Percentiles rank a stretch among this genome's conserved stretches.
phyloP scores from a whole-genome alignment of 1,139 yeast species.

The Yamadazyma epiphylla region DNA sequence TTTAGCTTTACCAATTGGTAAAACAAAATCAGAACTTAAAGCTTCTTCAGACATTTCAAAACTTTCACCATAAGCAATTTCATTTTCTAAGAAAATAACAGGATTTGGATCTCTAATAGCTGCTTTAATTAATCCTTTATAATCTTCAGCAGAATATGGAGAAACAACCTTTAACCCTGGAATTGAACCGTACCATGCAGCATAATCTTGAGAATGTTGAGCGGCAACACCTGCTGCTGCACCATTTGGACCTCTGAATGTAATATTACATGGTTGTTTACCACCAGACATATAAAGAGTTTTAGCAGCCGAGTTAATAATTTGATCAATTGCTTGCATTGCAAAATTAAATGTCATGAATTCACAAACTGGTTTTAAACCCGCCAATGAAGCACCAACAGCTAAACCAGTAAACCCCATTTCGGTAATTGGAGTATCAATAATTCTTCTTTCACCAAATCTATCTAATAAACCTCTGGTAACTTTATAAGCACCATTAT shows the following conservation, averaged over 20 bases:
- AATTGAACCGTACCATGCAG: slow-evolving; percentile 97
- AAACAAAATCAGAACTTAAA: slow-evolving; percentile 77
- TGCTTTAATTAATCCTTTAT: slow-evolving; percentile 92
- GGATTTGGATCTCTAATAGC: slow-evolving; percentile 99
- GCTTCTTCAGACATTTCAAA: slow-evolving; percentile 91
- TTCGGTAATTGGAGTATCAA: slow-evolving; percentile 98
- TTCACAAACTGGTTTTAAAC: slow-evolving; percentile 95
- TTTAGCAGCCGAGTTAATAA: slow-evolving; percentile 97
- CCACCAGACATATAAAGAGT: slow-evolving; percentile 99
- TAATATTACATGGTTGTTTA: slow-evolving; percentile 92
- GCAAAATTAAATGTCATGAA: slow-evolving; percentile 99
- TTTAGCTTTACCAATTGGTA: slow-evolving; percentile 96
- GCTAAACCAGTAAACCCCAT: slow-evolving; percentile 99
- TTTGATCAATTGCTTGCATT: slow-evolving; percentile 98
- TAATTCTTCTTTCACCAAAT: slow-evolving; percentile 93
- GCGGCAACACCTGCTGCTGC: slow-evolving; percentile 99
- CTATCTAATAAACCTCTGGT: slow-evolving; percentile 94
- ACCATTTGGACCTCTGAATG: slow-evolving; percentile 99
- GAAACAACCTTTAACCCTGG: slow-evolving; percentile 97
- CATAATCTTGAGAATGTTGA: slow-evolving; percentile 96
- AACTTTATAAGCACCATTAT: slow-evolving; percentile 98
- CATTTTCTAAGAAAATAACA: slow-evolving; percentile 93
- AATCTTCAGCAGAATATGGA: slow-evolving; percentile 94
- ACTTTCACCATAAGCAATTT: slow-evolving; percentile 87
- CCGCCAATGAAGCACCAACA: slow-evolving; percentile 96